A percentile compares a stretch with the other conserved stretches of the same genome.
phyloP scores from a whole-genome alignment of 345 rosid genomes.

The Clarkia xantiana region DNA sequence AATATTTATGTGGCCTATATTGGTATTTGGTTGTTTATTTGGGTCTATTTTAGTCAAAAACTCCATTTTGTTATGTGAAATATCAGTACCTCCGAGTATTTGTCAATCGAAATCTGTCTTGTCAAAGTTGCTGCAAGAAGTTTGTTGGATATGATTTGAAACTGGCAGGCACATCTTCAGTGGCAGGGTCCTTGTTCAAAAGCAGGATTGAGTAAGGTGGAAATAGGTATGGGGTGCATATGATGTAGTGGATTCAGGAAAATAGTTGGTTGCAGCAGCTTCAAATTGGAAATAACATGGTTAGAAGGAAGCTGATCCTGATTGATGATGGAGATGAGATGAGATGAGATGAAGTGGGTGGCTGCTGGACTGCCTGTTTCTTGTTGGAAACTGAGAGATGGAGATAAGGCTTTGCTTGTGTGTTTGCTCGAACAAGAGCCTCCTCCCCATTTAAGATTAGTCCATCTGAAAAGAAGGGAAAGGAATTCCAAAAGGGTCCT shows the following conservation, averaged over 20 bases:
- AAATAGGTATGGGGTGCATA: constrained; percentile 52
- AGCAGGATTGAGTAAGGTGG: constrained; percentile 28
- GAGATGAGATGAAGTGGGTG: constrained; percentile 35
- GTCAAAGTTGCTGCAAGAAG: constrained; percentile 36
- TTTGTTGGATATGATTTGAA: constrained; percentile 34
- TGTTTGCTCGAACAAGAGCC: constrained; percentile 25
- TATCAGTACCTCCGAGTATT: constrained; percentile 28
- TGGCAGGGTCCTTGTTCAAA: constrained; percentile 26
- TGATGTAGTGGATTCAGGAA: constrained; percentile 44
- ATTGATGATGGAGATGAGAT: constrained; percentile 28
- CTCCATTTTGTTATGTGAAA: constrained; percentile 38
- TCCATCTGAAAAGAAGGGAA: constrained; percentile 43
- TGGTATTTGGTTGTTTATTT: too few species aligned
- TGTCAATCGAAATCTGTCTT: constrained; percentile 22
- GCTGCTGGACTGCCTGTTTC: constrained; percentile 34
- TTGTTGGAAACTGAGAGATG: constrained; percentile 49
- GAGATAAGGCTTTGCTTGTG: constrained; percentile 48
- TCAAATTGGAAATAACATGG: constrained; percentile 51
- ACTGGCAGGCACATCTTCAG: constrained; percentile 17
- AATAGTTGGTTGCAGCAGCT: constrained; percentile 24
- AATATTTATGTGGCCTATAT: too few species aligned
- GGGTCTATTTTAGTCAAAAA: too few species aligned
- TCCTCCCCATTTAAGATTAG: constrained; percentile 19
- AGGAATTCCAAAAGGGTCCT: constrained; percentile 50
- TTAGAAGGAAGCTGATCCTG: constrained; percentile 70